Conservation (phyloP, 1,284 basidiomycete genomes). For the Xanthoconium separans region DNA sequence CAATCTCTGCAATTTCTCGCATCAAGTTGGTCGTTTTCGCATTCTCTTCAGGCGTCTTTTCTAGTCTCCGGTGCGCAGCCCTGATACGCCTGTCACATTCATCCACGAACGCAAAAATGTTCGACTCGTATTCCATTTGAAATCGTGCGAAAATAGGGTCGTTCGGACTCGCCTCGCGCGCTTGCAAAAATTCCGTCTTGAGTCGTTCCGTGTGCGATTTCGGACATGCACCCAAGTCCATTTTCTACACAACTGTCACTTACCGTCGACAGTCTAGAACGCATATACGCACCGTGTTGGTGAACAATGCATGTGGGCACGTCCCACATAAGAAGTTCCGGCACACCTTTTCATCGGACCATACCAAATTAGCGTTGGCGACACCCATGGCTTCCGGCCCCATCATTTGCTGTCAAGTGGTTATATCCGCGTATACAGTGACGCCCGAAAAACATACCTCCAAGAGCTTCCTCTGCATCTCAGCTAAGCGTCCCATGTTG, state of each 20-base stretch:
- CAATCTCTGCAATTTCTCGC: constrained; percentile 99
- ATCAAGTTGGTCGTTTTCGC: constrained; percentile 98
- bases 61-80: constrained; percentile 89
- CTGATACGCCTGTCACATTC: constrained; percentile 97
- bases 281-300: constrained; percentile 82
- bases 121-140: constrained; percentile 93
- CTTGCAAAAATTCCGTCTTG: constrained; percentile 87
- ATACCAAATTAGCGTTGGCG: constrained; percentile 87
- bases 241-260: constrained; percentile 73
- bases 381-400: constrained; percentile 98
- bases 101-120: constrained; percentile 94
- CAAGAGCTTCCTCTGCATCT: constrained; percentile 91
- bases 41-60: constrained; percentile 99
- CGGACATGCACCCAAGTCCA: constrained; percentile 98
- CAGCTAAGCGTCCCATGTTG: constrained; percentile 79
- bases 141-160: constrained; percentile 83
- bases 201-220: constrained; percentile 95
- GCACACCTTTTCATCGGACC: constrained; percentile 99
- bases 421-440: constrained; percentile 4
- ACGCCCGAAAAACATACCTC: constrained; percentile 55
- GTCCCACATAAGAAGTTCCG: constrained; percentile 97
- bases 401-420: constrained; percentile 87
- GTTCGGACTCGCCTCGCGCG: constrained; percentile 69
- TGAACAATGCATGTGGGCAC: constrained; percentile 96
- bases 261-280: not conserved